Conservation (phyloP, 202 grass and related monocot species). For the Bolboschoenoplectus hybrid region DNA sequence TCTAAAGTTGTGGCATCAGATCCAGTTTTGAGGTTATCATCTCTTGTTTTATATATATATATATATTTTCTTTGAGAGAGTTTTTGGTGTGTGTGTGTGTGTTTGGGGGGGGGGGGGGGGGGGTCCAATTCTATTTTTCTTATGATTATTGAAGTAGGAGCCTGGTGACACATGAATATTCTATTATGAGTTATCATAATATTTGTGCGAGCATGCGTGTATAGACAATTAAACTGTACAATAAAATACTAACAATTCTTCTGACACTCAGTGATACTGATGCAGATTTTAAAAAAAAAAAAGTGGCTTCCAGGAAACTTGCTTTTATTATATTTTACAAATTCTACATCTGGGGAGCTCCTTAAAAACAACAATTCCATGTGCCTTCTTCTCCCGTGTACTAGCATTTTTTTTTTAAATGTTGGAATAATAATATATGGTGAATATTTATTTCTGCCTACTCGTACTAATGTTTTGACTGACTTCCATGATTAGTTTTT, state of each 20-base stretch:
- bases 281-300: neutral
- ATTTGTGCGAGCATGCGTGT: neutral
- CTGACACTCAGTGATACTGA: neutral
- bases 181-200: neutral
- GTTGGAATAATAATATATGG: neutral
- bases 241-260: constrained; percentile 6
- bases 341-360: constrained; percentile 11
- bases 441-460: constrained; percentile 17
- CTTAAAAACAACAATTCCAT: constrained; percentile 34
- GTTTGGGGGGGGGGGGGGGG: no score
- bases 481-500: neutral
- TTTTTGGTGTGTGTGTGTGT: neutral
- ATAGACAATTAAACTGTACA: neutral
- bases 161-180: neutral
- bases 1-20: neutral
- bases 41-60: neutral
- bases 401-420: constrained; percentile 14
- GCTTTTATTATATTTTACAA: constrained; percentile 31
- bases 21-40: neutral
- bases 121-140: no score
- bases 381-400: constrained; percentile 26
- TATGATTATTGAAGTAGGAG: neutral
- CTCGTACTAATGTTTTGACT: constrained; percentile 15
- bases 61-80: neutral
- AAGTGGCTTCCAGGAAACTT: constrained; percentile 30